These are phyloP conservation scores for Mallotus japonicus DNA, from an alignment of 441 rosid genomes.

Conservation along the genomic window DNA sequence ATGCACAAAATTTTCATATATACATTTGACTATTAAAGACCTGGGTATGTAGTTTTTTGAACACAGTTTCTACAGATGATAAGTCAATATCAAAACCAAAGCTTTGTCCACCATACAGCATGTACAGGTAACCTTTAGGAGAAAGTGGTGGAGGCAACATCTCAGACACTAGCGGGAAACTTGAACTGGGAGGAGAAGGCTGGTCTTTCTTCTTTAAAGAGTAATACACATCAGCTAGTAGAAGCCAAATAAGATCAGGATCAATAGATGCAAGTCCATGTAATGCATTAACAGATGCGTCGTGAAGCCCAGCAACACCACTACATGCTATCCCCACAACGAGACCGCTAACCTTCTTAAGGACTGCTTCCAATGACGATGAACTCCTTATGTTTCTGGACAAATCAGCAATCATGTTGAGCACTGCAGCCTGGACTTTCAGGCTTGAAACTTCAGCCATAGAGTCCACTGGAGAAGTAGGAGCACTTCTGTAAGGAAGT, in stretches of 20 bases:
- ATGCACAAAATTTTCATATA: neutral
- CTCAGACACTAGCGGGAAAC: conserved; percentile 44
- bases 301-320: conserved; percentile 59
- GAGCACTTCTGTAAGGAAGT: conserved; percentile 68
- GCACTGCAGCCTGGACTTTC: conserved; percentile 78
- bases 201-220: conserved; percentile 48
- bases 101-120: conserved; percentile 76
- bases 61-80: conserved; percentile 55
- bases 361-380: conserved; percentile 63
- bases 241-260: conserved; percentile 91
- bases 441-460: conserved; percentile 70
- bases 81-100: conserved; percentile 71
- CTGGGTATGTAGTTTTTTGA: conserved; percentile 48
- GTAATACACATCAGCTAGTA: conserved; percentile 79
- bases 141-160: conserved; percentile 54
- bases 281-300: conserved; percentile 68
- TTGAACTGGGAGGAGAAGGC: conserved; percentile 51
- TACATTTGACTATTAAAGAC: conserved; percentile 44
- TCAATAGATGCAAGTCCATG: conserved; percentile 73
- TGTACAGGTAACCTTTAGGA: conserved; percentile 52
- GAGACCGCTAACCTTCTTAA: conserved; percentile 82
- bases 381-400: conserved; percentile 61
- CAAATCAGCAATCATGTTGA: conserved; percentile 72
- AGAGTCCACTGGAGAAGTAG: conserved; percentile 44
- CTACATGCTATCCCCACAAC: conserved; percentile 87